Conservation (phyloP, 345 rosid genomes). For the Reutealis trisperma region DNA sequence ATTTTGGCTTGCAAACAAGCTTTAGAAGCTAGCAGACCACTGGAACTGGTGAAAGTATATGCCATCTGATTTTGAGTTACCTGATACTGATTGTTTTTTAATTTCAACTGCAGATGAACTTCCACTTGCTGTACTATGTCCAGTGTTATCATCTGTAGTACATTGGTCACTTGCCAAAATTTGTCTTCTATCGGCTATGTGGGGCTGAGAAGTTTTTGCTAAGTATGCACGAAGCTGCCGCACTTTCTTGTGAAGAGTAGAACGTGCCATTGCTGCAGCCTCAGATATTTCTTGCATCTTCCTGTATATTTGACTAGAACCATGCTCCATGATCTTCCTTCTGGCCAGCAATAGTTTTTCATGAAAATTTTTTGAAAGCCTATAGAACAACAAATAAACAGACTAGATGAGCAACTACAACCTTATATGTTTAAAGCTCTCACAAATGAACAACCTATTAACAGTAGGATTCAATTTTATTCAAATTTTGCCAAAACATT, state of each 20-base stretch:
- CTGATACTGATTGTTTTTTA: constrained; percentile 38
- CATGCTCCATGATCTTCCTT: constrained; percentile 57
- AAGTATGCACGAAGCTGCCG: constrained; percentile 55
- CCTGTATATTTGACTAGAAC: constrained; percentile 42
- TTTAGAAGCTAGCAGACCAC: background rate
- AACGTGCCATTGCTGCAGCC: constrained; percentile 60
- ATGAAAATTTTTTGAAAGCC: constrained; percentile 66
- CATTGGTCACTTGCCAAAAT: constrained; percentile 26
- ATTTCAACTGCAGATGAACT: constrained; percentile 33
- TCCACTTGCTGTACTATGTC: constrained; percentile 2
- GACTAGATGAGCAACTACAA: constrained; percentile 13
- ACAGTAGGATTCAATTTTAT: background rate
- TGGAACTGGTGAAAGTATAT: background rate
- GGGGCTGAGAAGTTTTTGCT: constrained; percentile 35
- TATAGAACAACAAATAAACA: constrained; percentile 26
- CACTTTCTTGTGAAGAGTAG: constrained; percentile 60
- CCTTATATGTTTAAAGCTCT: background rate
- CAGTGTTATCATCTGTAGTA: constrained; percentile 22
- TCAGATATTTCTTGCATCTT: constrained; percentile 56
- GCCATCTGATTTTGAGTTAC: constrained; percentile 30
- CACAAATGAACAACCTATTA: background rate
- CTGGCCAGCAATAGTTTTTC: constrained; percentile 47
- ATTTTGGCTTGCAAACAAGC: background rate
- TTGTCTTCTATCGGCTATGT: constrained; percentile 34
- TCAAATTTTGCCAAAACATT: background rate